Percentiles rank a stretch among this genome's conserved stretches.
These are phyloP conservation scores for Fusarium tupiense DNA, from an alignment of 2,329 filamentous ascomycete genomes.

Conservation along the genomic window DNA sequence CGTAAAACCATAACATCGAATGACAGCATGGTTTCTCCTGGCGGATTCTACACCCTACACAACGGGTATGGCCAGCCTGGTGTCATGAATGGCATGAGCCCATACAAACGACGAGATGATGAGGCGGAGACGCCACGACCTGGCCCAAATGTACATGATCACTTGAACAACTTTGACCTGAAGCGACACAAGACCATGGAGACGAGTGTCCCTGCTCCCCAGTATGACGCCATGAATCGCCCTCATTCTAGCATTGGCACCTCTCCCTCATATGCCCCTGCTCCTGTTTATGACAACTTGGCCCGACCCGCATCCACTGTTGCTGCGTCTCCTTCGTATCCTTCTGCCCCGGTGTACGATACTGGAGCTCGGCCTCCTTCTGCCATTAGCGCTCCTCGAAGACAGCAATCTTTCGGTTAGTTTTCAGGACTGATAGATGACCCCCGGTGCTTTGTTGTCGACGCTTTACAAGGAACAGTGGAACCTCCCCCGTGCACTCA, in stretches of 20 bases:
- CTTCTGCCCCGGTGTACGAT: constrained; percentile 59
- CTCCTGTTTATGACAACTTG: constrained; percentile 18
- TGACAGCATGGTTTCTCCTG: constrained; percentile 16
- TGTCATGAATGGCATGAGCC: constrained; percentile 69
- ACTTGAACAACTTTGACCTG: constrained; percentile 64
- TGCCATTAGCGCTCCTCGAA: constrained; percentile 53
- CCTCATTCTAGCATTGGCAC: constrained; percentile 58
- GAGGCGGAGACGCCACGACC: constrained; percentile 69
- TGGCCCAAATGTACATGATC: constrained; percentile 58
- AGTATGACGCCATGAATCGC: constrained; percentile 62
- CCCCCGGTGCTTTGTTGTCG: background rate
- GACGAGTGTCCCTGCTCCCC: constrained; percentile 60
- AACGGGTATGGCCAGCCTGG: constrained; percentile 13
- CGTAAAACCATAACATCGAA: constrained; percentile 72
- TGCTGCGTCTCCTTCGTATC: constrained; percentile 23
- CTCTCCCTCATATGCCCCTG: constrained; percentile 33
- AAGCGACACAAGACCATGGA: constrained; percentile 86
- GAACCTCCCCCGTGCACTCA: constrained; percentile 5
- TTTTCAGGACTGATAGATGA: background rate
- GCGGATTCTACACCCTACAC: constrained; percentile 21
- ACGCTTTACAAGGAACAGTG: background rate
- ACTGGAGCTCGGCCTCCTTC: constrained; percentile 59
- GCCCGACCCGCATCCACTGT: constrained; percentile 23
- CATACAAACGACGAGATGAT: constrained; percentile 64
- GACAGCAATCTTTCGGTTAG: constrained; percentile 47